Evolutionary conservation across 176 grass and related monocot species (phyloP).

Genomic region (Oryza meridionalis): DNA sequence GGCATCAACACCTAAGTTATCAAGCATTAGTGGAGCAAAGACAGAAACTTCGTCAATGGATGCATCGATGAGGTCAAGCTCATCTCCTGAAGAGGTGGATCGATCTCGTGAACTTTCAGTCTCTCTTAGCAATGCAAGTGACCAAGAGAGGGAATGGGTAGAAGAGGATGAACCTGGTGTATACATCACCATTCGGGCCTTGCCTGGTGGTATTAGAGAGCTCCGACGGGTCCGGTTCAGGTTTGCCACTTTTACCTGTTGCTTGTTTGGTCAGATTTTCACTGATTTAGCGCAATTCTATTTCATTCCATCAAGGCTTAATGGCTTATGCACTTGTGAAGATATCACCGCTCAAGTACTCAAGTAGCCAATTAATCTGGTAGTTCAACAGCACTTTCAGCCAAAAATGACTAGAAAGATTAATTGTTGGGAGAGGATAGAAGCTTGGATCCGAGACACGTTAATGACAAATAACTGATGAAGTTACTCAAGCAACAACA

Average conservation of each 20-base stretch:
- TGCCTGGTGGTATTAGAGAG: constrained; percentile 77
- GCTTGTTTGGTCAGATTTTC: background rate
- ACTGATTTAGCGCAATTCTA: background rate
- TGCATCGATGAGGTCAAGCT: constrained; percentile 74
- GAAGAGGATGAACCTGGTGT: constrained; percentile 89
- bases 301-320: background rate
- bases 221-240: constrained; percentile 81
- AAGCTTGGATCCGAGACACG: background rate
- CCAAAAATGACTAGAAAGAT: background rate
- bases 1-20: constrained; percentile 69
- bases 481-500: background rate
- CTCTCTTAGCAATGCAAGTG: constrained; percentile 78
- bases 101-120: constrained; percentile 62
- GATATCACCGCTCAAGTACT: background rate
- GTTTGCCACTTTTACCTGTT: constrained; percentile 43
- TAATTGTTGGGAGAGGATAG: background rate
- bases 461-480: background rate
- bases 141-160: constrained; percentile 80
- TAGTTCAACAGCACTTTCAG: background rate
- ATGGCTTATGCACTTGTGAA: background rate
- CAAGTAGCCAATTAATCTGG: background rate
- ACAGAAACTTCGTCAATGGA: constrained; percentile 64
- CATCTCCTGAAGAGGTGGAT: constrained; percentile 69
- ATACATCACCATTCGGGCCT: constrained; percentile 73
- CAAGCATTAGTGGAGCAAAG: constrained; percentile 78